Evolutionary conservation across 2,329 filamentous ascomycete genomes (phyloP).

Genomic region (Cladobotryum mycophilum): DNA sequence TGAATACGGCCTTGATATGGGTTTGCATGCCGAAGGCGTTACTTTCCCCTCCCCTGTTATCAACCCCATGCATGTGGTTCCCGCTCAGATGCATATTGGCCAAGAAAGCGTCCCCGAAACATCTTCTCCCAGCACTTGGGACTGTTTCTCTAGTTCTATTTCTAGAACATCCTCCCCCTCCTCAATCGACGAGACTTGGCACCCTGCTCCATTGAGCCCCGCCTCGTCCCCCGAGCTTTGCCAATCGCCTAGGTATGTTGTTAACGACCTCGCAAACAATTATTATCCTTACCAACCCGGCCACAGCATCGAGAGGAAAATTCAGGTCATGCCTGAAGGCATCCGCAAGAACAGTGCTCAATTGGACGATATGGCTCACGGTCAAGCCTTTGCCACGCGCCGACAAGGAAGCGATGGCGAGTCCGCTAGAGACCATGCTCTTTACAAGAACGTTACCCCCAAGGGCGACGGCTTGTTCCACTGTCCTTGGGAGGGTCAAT

Average conservation of each 20-base stretch:
- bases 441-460: conserved; percentile 63
- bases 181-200: conserved; percentile 44
- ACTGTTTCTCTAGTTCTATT: conserved; percentile 46
- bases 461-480: conserved; percentile 78
- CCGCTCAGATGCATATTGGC: conserved; percentile 49
- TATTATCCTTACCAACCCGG: conserved; percentile 17
- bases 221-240: conserved; percentile 46
- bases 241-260: conserved; percentile 49
- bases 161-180: conserved; percentile 47
- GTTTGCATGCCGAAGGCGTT: conserved; percentile 36
- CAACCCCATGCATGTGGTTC: conserved; percentile 47
- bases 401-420: conserved; percentile 48
- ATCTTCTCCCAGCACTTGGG: conserved; percentile 48
- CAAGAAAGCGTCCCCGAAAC: conserved; percentile 44
- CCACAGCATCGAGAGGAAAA: conserved; percentile 27
- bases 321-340: conserved; percentile 25
- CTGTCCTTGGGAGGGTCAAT: conserved; percentile 75
- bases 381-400: conserved; percentile 38
- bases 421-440: conserved; percentile 57
- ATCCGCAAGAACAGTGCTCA: conserved; percentile 18
- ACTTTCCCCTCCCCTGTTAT: conserved; percentile 38
- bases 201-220: conserved; percentile 27
- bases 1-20: conserved; percentile 38
- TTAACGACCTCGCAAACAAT: conserved; percentile 9
- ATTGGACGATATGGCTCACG: conserved; percentile 24